These are phyloP conservation scores for Debaryomyces udenii DNA, from an alignment of 1,139 yeast genomes.

Conservation along the genomic window DNA sequence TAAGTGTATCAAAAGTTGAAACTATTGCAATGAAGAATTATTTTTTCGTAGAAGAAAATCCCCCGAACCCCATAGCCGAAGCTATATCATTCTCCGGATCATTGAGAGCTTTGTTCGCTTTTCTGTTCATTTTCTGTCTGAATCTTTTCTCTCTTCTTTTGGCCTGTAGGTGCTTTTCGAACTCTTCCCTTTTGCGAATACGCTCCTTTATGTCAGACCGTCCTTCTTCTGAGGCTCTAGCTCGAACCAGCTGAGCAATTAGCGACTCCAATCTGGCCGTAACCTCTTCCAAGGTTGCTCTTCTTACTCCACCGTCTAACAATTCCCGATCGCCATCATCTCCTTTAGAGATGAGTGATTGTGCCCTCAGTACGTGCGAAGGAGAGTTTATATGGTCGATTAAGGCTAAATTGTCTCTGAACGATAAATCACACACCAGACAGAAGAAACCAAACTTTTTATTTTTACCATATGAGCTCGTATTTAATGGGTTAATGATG, in stretches of 20 bases:
- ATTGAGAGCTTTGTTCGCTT: constrained; percentile 13
- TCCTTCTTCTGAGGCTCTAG: constrained; percentile 11
- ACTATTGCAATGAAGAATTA: no score
- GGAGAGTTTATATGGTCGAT: constrained; percentile 83
- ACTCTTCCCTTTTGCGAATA: constrained; percentile 42
- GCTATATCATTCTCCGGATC: constrained; percentile 34
- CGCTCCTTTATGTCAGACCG: constrained; percentile 38
- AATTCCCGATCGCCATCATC: constrained; percentile 31
- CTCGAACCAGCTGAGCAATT: constrained; percentile 28
- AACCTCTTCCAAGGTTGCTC: constrained; percentile 37
- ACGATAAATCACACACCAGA: constrained; percentile 75
- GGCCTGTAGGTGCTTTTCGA: constrained; percentile 41
- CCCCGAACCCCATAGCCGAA: constrained; percentile 61
- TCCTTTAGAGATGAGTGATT: constrained; percentile 30
- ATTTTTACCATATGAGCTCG: constrained; percentile 31
- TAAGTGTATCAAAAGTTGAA: no score
- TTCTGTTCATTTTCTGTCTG: constrained; percentile 20
- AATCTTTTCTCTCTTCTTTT: constrained; percentile 30
- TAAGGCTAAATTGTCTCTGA: constrained; percentile 77
- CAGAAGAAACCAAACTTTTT: constrained; percentile 85
- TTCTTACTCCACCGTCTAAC: constrained; percentile 35
- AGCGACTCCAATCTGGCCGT: constrained; percentile 36
- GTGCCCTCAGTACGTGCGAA: constrained; percentile 49
- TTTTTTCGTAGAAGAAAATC: constrained; percentile 42
- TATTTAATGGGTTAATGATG: constrained; percentile 31